Evolutionary conservation across 352 stramenopile genomes (phyloP).

Genomic region (Globisporangium barbulae): DNA sequence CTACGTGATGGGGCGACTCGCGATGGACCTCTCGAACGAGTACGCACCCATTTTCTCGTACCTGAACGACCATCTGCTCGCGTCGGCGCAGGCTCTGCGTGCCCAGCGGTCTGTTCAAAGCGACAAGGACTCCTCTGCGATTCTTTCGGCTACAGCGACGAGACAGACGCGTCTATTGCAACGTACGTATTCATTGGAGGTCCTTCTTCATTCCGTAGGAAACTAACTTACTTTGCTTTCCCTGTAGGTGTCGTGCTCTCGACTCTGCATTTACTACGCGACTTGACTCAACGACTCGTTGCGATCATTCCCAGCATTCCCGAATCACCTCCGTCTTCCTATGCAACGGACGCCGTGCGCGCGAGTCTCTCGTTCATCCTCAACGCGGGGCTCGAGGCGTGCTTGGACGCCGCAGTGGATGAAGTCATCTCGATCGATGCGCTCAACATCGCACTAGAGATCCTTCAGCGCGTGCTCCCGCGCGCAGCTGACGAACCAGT

Average conservation of each 20-base stretch:
- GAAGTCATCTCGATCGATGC: slow-evolving; percentile 28
- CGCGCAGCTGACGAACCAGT: slow-evolving; percentile 26
- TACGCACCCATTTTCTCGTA: slow-evolving; percentile 47
- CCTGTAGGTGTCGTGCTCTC: slow-evolving; percentile 32
- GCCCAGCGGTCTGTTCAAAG: slow-evolving; percentile 1
- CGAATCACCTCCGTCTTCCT: slow-evolving; percentile 10
- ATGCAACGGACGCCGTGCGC: slow-evolving; percentile 28
- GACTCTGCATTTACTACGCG: slow-evolving; percentile 39
- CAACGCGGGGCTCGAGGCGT: slow-evolving; percentile 37
- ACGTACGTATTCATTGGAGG: slow-evolving; percentile 22
- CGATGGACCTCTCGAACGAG: slow-evolving; percentile 46
- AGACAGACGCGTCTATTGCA: slow-evolving; percentile 24
- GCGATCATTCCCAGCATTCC: slow-evolving; percentile 17
- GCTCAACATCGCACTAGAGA: slow-evolving; percentile 50
- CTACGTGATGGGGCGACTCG: slow-evolving; percentile 36
- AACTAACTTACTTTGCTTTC: not conserved
- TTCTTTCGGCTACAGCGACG: not conserved
- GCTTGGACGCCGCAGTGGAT: slow-evolving; percentile 36
- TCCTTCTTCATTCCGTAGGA: not conserved
- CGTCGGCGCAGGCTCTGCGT: slow-evolving; percentile 21
- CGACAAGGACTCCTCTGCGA: not conserved
- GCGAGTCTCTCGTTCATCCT: slow-evolving; percentile 41
- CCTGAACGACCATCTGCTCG: slow-evolving; percentile 40
- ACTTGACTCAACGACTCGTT: slow-evolving; percentile 35
- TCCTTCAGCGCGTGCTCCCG: slow-evolving; percentile 45